Evolutionary conservation across 345 rosid genomes (phyloP), one percentile per base, ranked within the genome.

Genomic region (Theobroma cacao): DNA sequence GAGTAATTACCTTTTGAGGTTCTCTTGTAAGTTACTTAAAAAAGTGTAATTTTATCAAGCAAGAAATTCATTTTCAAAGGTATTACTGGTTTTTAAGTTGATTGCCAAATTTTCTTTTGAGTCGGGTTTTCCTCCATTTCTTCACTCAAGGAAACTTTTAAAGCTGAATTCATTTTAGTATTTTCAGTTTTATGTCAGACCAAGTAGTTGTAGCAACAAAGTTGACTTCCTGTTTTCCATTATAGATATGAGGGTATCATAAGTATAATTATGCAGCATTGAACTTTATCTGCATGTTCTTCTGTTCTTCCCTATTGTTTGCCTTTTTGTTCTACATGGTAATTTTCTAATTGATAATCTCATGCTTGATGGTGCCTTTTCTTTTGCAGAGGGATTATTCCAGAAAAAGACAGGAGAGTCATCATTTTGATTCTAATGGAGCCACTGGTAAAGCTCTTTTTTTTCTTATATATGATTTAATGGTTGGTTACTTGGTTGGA

Each of bases 381-480:
- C 20, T 67, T 82, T 81, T 82, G 84, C 91, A 93, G 98, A 90
- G 90, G 85, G 94, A 92, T 71, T 84, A 84, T 79, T 88, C 87
- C 64, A 97, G 84, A 90, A 97, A 80, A 92, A 89, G 97, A 88
- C 59, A 69, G 67, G 98, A 92, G 82, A 78, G 73, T 84, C 91
- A 85, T 79, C 94, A 87, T 84, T 89, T 88, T 78, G 97, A 92
- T 78, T 91, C 85, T 70, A 93, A 89, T 84, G 98, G 97, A 79
- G 86, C 85, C 60, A 82, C 86, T 83, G 94, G 90, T 92, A 86
- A 80, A 76, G 61, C 79, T 50, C 26, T 53, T 56, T 88, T 56
- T 88, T 45, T 77, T 43, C 73, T 53, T 78, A 40, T 70, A 11
- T 72, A 52, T 52, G 45, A 52, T 74, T 78, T 36, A 61, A 60